Evolutionary conservation across 352 stramenopile genomes (phyloP).

Genomic region (Aphanomyces invadans): DNA sequence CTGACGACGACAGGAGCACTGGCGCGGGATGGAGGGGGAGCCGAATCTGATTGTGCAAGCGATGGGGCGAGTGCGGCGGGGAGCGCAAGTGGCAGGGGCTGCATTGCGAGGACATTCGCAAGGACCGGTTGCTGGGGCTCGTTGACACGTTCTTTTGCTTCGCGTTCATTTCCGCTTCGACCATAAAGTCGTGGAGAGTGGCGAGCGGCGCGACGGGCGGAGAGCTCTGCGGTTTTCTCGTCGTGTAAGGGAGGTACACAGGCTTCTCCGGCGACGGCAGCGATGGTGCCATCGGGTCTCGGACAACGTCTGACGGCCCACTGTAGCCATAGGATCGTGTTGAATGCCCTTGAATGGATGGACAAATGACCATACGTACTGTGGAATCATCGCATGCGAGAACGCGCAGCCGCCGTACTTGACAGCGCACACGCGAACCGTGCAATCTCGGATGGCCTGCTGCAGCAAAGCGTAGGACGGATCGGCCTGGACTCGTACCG

Average conservation of each 20-base stretch:
- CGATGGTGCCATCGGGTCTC: slow-evolving; percentile 7
- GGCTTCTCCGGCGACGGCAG: neutral
- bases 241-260: slow-evolving; percentile 64
- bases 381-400: slow-evolving; percentile 34
- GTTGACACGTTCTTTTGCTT: slow-evolving; percentile 27
- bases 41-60: neutral
- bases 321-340: no score
- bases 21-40: neutral
- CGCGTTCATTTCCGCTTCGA: slow-evolving; percentile 34
- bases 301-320: slow-evolving; percentile 18
- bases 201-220: slow-evolving; percentile 35
- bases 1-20: neutral
- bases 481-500: slow-evolving; percentile 28
- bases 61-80: slow-evolving; percentile 1
- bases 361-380: slow-evolving; percentile 23
- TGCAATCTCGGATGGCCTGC: slow-evolving; percentile 44
- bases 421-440: slow-evolving; percentile 34
- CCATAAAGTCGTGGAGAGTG: slow-evolving; percentile 41
- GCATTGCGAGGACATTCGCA: no score
- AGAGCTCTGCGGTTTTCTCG: slow-evolving; percentile 37
- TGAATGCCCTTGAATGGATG: no score
- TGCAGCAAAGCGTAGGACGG: slow-evolving; percentile 44
- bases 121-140: slow-evolving; percentile 27
- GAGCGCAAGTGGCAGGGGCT: slow-evolving; percentile 5
- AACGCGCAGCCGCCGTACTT: slow-evolving; percentile 33